Percentiles rank a stretch among this genome's conserved stretches.
These are phyloP conservation scores for Cladosporium velox DNA, from an alignment of 2,329 filamentous ascomycete species.

Conservation along the genomic window DNA sequence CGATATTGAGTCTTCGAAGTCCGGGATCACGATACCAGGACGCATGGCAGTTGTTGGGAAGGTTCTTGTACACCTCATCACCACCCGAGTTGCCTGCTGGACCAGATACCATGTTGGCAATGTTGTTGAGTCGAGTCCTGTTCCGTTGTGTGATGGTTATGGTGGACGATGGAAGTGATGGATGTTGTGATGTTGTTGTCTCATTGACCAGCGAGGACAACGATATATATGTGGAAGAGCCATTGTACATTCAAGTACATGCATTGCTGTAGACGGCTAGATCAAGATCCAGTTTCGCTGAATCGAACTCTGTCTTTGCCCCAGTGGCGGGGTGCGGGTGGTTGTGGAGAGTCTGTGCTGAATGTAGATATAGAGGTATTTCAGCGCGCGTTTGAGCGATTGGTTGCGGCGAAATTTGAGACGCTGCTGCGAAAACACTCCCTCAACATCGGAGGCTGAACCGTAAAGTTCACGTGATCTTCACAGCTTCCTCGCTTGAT, in stretches of 20 bases:
- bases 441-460: background rate
- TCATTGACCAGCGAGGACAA: background rate
- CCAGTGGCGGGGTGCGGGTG: slow-evolving; percentile 9
- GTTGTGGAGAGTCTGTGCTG: slow-evolving; percentile 15
- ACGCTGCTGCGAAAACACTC: background rate
- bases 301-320: slow-evolving; percentile 10
- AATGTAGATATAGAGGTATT: background rate
- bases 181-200: slow-evolving; percentile 3
- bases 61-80: slow-evolving; percentile 25
- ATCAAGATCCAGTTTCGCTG: slow-evolving; percentile 2
- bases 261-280: background rate
- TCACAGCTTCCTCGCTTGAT: background rate
- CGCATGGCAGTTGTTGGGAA: slow-evolving; percentile 26
- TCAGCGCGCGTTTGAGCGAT: slow-evolving; percentile 12
- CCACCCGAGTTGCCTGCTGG: slow-evolving; percentile 21
- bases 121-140: background rate
- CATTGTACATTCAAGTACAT: background rate
- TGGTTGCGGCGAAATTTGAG: background rate
- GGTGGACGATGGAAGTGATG: background rate
- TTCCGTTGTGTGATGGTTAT: background rate
- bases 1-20: slow-evolving; percentile 24
- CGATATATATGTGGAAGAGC: slow-evolving; percentile 6
- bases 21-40: slow-evolving; percentile 28
- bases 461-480: background rate
- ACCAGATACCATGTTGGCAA: slow-evolving; percentile 15